Conservation (phyloP, 1,284 basidiomycete species). For the Coniferiporia sulphurascens region DNA sequence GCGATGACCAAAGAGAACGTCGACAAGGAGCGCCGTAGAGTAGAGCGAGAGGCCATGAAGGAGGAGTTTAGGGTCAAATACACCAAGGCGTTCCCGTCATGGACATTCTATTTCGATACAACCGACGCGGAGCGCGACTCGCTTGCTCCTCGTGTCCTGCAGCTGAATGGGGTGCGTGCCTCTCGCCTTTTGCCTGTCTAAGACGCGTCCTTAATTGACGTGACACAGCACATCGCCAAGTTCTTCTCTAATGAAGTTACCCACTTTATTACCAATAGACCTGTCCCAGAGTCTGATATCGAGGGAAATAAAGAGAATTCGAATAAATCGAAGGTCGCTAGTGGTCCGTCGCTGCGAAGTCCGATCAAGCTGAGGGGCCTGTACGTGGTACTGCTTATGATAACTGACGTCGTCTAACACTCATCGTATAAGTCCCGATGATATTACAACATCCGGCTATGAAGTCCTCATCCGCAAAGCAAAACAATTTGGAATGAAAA, state of each 20-base stretch:
- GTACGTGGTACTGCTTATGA: conserved; percentile 35
- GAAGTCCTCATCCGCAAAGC: conserved; percentile 73
- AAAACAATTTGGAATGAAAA: conserved; percentile 75
- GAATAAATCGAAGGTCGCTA: conserved; percentile 27
- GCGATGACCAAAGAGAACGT: conserved; percentile 11
- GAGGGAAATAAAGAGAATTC: conserved; percentile 64
- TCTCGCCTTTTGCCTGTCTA: conserved; percentile 7
- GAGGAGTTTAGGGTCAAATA: conserved; percentile 83
- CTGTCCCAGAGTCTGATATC: conserved; percentile 35
- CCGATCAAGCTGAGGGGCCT: conserved; percentile 57
- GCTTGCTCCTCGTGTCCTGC: conserved; percentile 44
- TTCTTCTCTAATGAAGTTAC: conserved; percentile 86
- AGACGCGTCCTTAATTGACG: conserved; percentile 6
- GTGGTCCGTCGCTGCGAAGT: conserved; percentile 44
- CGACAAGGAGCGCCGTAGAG: conserved; percentile 35
- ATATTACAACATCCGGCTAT: conserved; percentile 29
- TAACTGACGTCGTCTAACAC: conserved; percentile 25
- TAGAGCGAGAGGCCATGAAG: conserved; percentile 55
- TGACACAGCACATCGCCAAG: conserved; percentile 64
- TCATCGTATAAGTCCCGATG: conserved; percentile 26
- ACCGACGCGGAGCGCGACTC: conserved; percentile 51
- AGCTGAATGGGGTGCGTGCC: conserved; percentile 74
- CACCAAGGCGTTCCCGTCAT: conserved; percentile 76
- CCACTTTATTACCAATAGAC: conserved; percentile 76
- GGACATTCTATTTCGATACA: conserved; percentile 83